A percentile compares a stretch with the other conserved stretches of the same genome.
Evolutionary conservation across 345 rosid genomes (phyloP).

Genomic region (Clausena lansium): DNA sequence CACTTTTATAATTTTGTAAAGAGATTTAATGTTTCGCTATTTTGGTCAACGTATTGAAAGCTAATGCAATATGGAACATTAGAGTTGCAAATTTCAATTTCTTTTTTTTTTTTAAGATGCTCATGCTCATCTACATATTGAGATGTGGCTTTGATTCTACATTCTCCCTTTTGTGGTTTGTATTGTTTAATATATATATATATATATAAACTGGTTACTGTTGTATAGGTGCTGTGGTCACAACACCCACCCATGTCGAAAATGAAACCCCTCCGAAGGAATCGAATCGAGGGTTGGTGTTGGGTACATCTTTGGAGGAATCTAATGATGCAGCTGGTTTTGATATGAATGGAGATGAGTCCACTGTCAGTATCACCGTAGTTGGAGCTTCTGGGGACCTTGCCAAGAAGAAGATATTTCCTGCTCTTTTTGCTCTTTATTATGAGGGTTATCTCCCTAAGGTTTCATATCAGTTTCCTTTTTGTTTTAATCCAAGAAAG

Average conservation of each 20-base stretch:
- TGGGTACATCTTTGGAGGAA: conserved; percentile 42
- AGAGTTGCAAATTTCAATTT: not conserved
- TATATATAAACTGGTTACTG: conserved; percentile 12
- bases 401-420: conserved; percentile 98
- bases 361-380: conserved; percentile 84
- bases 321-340: conserved; percentile 36
- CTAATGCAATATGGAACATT: not conserved
- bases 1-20: not conserved
- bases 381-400: conserved; percentile 99
- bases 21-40: not conserved
- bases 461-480: conserved; percentile 40
- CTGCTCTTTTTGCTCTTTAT: conserved; percentile 96
- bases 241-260: conserved; percentile 35
- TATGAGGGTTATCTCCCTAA: conserved; percentile 92
- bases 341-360: conserved; percentile 45
- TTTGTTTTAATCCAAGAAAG: conserved; percentile 8
- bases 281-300: conserved; percentile 43
- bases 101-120: not conserved
- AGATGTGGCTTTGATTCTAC: not conserved
- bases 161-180: not conserved
- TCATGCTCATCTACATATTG: not conserved
- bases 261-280: conserved; percentile 42
- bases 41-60: not conserved
- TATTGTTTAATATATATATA: not conserved
- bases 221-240: conserved; percentile 58